These are phyloP conservation scores for Fusarium secorum DNA, from an alignment of 2,329 filamentous ascomycete species.

Conservation along the genomic window DNA sequence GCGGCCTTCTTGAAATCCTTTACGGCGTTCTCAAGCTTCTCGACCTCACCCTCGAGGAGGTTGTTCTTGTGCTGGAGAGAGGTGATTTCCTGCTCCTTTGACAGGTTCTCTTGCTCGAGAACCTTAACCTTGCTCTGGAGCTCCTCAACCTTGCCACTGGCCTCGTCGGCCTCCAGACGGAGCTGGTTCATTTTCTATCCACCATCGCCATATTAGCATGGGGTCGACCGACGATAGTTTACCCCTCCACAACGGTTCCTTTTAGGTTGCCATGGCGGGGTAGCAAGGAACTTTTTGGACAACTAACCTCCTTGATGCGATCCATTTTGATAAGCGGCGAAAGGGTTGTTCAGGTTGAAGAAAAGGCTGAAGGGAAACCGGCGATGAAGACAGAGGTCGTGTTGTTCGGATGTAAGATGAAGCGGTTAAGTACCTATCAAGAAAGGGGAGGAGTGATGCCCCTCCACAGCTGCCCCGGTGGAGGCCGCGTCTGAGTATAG, in stretches of 20 bases:
- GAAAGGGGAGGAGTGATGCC: conserved; percentile 50
- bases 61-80: conserved; percentile 96
- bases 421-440: conserved; percentile 44
- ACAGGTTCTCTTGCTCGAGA: conserved; percentile 92
- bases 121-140: conserved; percentile 85
- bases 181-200: conserved; percentile 91
- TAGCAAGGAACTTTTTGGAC: conserved; percentile 30
- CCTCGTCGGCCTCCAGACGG: conserved; percentile 91
- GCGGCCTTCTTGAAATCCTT: conserved; percentile 89
- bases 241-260: conserved; percentile 44
- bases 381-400: conserved; percentile 45
- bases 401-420: conserved; percentile 46
- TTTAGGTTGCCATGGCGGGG: conserved; percentile 44
- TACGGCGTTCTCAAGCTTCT: conserved; percentile 86
- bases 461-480: conserved; percentile 47
- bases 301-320: conserved; percentile 86
- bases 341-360: conserved; percentile 7
- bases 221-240: conserved; percentile 33
- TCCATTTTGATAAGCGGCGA: conserved; percentile 67
- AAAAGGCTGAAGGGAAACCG: conserved; percentile 28
- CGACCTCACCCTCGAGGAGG: conserved; percentile 87
- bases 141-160: conserved; percentile 82
- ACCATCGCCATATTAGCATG: conserved; percentile 38
- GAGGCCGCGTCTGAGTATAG: conserved; percentile 30
- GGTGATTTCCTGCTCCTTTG: conserved; percentile 98